Evolutionary conservation across 441 rosid genomes (phyloP).

Genomic region (Pelargonium cotyledonis): DNA sequence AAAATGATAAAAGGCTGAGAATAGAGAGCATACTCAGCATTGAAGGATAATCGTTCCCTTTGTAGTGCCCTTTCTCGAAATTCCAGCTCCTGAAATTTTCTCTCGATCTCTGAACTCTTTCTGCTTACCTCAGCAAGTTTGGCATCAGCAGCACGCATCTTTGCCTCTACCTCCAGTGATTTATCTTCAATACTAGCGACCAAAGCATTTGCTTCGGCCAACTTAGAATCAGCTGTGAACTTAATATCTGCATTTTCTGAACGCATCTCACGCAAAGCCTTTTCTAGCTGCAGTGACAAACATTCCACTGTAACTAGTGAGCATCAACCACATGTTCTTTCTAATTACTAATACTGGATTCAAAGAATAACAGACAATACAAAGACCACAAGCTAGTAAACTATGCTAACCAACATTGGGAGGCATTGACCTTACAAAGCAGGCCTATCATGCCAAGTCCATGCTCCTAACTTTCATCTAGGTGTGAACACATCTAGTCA

Average conservation of each 20-base stretch:
- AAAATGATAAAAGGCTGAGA: constrained; percentile 7
- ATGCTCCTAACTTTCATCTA: neutral
- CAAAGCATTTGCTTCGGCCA: constrained; percentile 86
- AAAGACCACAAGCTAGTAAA: constrained; percentile 3
- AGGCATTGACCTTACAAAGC: neutral
- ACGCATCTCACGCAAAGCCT: constrained; percentile 74
- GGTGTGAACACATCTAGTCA: neutral
- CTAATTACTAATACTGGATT: neutral
- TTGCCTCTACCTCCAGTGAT: constrained; percentile 78
- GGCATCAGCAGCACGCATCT: constrained; percentile 79
- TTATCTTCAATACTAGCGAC: constrained; percentile 67
- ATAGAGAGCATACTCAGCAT: constrained; percentile 56
- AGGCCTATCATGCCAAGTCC: neutral
- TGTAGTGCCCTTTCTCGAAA: constrained; percentile 59
- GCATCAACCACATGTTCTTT: neutral
- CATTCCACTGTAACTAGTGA: constrained; percentile 14
- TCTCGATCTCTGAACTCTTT: constrained; percentile 70
- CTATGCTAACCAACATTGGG: neutral
- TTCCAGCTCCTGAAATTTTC: constrained; percentile 77
- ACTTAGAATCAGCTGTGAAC: constrained; percentile 80
- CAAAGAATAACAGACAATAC: neutral
- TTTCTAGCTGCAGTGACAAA: constrained; percentile 59
- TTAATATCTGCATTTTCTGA: constrained; percentile 83
- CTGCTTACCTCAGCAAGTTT: constrained; percentile 89
- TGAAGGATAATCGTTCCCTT: constrained; percentile 67